phyloP scores from a whole-genome alignment of 2,329 filamentous ascomycete species.

The Aspergillus proliferans region DNA sequence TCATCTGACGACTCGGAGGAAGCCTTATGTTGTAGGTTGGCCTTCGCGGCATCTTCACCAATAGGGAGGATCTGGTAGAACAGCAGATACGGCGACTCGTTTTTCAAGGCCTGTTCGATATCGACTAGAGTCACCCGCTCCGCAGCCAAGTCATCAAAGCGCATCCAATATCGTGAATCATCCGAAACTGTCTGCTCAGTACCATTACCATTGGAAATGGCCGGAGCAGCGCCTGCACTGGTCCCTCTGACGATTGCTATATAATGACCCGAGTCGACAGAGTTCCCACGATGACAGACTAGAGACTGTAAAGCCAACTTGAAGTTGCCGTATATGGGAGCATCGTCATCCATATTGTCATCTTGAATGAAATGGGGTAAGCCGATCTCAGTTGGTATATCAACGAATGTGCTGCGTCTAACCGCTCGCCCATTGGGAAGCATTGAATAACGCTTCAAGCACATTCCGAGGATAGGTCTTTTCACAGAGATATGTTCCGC shows the following conservation, averaged over 20 bases:
- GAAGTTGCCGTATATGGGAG: constrained; percentile 75
- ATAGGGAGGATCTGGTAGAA: constrained; percentile 95
- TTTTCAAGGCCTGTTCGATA: constrained; percentile 67
- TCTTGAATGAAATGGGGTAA: constrained; percentile 87
- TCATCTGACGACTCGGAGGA: constrained; percentile 21
- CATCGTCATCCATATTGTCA: constrained; percentile 61
- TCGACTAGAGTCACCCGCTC: constrained; percentile 70
- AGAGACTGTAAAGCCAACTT: constrained; percentile 87
- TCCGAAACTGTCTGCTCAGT: constrained; percentile 45
- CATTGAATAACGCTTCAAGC: constrained; percentile 83
- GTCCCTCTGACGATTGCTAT: constrained; percentile 75
- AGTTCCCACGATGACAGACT: constrained; percentile 83
- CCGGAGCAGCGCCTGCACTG: constrained; percentile 33
- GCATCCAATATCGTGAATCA: constrained; percentile 73
- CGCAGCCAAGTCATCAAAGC: constrained; percentile 78
- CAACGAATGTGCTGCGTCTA: constrained; percentile 74
- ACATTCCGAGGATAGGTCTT: constrained; percentile 83
- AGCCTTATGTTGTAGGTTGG: constrained; percentile 29
- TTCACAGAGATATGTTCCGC: constrained; percentile 79
- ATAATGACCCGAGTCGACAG: constrained; percentile 85
- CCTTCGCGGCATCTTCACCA: constrained; percentile 53
- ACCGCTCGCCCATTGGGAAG: constrained; percentile 61
- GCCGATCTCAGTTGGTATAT: constrained; percentile 79
- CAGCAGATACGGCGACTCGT: constrained; percentile 89
- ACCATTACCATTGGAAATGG: constrained; percentile 19